A percentile compares a stretch with the other conserved stretches of the same genome.
Evolutionary conservation across 768 basidiomycete species (phyloP).

Genomic region (Coprinopsis marcescibilis): DNA sequence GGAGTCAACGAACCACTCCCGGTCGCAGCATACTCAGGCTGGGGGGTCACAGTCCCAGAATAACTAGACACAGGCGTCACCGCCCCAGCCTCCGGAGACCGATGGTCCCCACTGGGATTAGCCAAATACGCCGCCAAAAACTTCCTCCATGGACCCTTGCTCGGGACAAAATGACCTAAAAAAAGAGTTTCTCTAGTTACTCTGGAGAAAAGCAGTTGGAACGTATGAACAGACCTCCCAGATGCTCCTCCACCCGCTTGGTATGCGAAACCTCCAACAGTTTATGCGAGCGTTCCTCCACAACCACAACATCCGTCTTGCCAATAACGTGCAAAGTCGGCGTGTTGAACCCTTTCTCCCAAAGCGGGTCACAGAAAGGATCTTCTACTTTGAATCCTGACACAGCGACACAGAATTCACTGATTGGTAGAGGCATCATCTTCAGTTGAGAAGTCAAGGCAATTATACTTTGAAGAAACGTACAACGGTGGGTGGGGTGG

Average conservation of each 20-base stretch:
- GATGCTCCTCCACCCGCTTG: constrained; percentile 63
- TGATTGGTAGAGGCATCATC: constrained; percentile 21
- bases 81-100: constrained; percentile 32
- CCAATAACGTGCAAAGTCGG: constrained; percentile 74
- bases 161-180: constrained; percentile 76
- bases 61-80: constrained; percentile 5
- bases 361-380: constrained; percentile 33
- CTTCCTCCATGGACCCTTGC: constrained; percentile 62
- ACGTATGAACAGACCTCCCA: constrained; percentile 59
- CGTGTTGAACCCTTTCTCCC: constrained; percentile 46
- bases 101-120: constrained; percentile 40
- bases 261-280: constrained; percentile 48
- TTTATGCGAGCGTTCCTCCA: constrained; percentile 52
- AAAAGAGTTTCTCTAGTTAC: background rate
- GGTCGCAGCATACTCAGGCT: background rate
- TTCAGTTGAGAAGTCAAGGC: background rate
- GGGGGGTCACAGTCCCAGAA: constrained; percentile 13
- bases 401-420: constrained; percentile 63
- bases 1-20: too few species aligned
- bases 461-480: constrained; percentile 21
- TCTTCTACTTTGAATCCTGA: constrained; percentile 51
- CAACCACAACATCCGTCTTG: constrained; percentile 65
- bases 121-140: constrained; percentile 63
- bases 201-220: constrained; percentile 16
- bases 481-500: constrained; percentile 68